Base-by-base conservation (phyloP, 1,139 yeast genomes). In the Saccharomyces pastorianus region DNA sequence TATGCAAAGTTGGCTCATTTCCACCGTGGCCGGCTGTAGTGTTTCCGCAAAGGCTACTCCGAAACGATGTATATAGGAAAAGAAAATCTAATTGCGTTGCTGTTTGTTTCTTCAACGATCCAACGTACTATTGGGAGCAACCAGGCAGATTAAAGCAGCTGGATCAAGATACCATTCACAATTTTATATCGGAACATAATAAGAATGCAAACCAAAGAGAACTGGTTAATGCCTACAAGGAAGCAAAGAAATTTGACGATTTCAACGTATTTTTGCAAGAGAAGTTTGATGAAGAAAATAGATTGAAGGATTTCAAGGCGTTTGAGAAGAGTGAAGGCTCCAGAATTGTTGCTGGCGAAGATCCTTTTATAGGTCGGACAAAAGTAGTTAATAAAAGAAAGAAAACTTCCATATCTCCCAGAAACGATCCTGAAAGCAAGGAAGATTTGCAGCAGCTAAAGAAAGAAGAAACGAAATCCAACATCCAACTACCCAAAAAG, bases 1-100 rank as follows among this genome's bases (percentile, higher is more conserved):
- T 70, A 46, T 69, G 73, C 48, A 70, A 70, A 53, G 69, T 70
- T 31, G 70, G 68, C 1, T 61, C 69, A 2, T 71, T 62, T 53
- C 71, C 72, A 4, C 68, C 71, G 9, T 72, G 75, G 75, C 75
- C 75, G 1, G 72, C 73, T 1, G 71, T 70, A 3, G 67, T 69
- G 6, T 64, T 69, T 38, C 73, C 73, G 6, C 70, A 66, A 50
- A 57, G 67, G 32, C 55, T 65, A 32, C 59, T 69, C 25, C 64
- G 71, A 42, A 58, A 59, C 8, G 69, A 65, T 47, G 72, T 71
- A 6, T 61, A 63, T 50, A 58, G 61, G 50, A 59, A 64, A 52
- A 58, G 63, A 55, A 58, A 62, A 49, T 50, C 58, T n/a, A 60
- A 63, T 27, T 59, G 64, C 42, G 62, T 67, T 28, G 70, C 69